phyloP scores from a whole-genome alignment of 805 yeast species.

The Candida ponderosae region DNA sequence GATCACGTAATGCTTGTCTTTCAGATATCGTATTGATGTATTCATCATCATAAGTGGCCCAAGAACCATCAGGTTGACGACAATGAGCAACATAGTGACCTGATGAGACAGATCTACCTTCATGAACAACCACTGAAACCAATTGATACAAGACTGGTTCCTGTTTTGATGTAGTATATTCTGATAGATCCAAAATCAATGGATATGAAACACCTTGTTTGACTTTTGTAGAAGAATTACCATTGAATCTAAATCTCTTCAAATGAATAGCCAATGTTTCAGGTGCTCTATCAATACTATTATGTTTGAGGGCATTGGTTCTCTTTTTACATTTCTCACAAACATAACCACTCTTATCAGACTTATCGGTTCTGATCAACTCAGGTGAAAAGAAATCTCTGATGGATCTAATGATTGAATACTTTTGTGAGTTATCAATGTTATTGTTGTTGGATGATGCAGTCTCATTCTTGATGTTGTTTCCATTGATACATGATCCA shows the following conservation, averaged over 20 bases:
- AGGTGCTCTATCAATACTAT: constrained; percentile 74
- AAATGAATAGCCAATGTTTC: constrained; percentile 83
- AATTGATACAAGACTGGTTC: constrained; percentile 59
- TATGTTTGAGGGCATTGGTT: constrained; percentile 71
- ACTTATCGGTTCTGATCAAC: constrained; percentile 56
- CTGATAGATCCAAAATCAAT: constrained; percentile 62
- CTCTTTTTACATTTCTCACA: constrained; percentile 81
- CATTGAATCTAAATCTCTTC: constrained; percentile 86
- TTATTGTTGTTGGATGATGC: not conserved
- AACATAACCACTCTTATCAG: constrained; percentile 69
- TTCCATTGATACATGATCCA: too few species aligned
- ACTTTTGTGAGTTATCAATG: constrained; percentile 24
- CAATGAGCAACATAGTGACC: constrained; percentile 94
- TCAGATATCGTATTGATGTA: constrained; percentile 68
- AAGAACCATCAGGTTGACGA: constrained; percentile 83
- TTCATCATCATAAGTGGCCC: constrained; percentile 96
- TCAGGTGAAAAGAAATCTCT: constrained; percentile 81
- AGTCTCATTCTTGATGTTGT: not conserved
- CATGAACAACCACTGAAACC: constrained; percentile 83
- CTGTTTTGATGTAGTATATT: constrained; percentile 38
- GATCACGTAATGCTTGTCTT: constrained; percentile 68
- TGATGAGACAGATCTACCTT: constrained; percentile 84
- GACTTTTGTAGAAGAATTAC: constrained; percentile 72
- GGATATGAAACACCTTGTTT: constrained; percentile 83
- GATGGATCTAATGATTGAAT: constrained; percentile 68